Conservation (phyloP, 768 basidiomycete species). For the Thelephora ganbajun region DNA sequence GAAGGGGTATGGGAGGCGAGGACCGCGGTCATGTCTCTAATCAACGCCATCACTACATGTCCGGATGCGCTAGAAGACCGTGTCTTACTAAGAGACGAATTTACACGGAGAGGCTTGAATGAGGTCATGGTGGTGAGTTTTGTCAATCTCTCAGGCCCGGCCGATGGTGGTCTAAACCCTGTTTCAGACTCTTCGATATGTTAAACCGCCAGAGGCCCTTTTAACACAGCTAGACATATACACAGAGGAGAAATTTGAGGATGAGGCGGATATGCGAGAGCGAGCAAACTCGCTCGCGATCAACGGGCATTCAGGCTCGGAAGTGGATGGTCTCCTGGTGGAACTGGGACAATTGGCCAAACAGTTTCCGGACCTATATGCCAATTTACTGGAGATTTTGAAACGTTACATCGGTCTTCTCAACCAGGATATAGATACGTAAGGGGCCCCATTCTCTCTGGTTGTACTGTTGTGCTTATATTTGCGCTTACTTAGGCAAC, state of each 20-base stretch:
- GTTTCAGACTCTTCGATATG: conserved; percentile 55
- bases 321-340: conserved; percentile 40
- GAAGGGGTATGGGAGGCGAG: conserved; percentile 75
- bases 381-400: conserved; percentile 45
- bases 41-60: conserved; percentile 70
- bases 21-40: conserved; percentile 56
- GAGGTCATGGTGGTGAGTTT: conserved; percentile 68
- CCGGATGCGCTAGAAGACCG: conserved; percentile 70
- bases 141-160: not conserved
- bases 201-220: conserved; percentile 64
- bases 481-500: conserved; percentile 26
- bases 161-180: not conserved
- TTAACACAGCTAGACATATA: conserved; percentile 73
- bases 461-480: conserved; percentile 3
- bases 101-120: conserved; percentile 68
- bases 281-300: conserved; percentile 28
- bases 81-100: conserved; percentile 68
- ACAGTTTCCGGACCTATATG: conserved; percentile 49
- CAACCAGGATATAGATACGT: conserved; percentile 48
- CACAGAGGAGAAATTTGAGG: conserved; percentile 80
- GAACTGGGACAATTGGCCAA: conserved; percentile 48
- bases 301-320: conserved; percentile 21
- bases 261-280: conserved; percentile 75
- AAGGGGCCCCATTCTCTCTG: conserved; percentile 15
- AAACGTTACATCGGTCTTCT: conserved; percentile 41